phyloP scores from a whole-genome alignment of 2,329 filamentous ascomycete genomes.

The Calonectria naviculata region DNA sequence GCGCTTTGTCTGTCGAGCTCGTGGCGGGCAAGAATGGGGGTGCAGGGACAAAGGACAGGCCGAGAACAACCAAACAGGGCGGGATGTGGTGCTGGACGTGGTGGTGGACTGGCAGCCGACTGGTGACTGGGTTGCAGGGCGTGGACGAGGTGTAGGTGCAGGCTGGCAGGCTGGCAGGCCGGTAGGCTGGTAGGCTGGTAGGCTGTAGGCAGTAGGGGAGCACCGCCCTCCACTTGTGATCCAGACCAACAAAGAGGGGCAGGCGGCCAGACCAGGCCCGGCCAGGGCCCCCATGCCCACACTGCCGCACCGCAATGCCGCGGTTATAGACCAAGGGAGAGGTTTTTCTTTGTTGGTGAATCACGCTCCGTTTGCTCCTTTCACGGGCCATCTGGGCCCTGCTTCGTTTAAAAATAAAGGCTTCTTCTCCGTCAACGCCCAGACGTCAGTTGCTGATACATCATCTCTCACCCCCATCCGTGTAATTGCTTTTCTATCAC shows the following conservation, averaged over 20 bases:
- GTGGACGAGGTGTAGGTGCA: background rate
- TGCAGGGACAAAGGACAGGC: background rate
- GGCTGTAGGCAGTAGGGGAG: background rate
- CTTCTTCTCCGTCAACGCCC: background rate
- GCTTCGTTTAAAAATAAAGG: background rate
- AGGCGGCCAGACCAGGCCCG: slow-evolving; percentile 22
- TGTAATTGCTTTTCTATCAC: slow-evolving; percentile 5
- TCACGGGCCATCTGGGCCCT: background rate
- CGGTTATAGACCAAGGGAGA: slow-evolving; percentile 12
- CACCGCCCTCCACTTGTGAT: slow-evolving; percentile 21
- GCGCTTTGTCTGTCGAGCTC: background rate
- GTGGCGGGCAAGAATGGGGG: background rate
- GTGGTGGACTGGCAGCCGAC: slow-evolving; percentile 2
- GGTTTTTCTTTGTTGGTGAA: background rate
- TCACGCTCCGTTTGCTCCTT: background rate
- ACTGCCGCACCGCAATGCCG: slow-evolving; percentile 13
- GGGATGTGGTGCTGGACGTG: background rate
- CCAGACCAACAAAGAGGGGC: slow-evolving; percentile 35
- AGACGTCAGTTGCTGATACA: background rate
- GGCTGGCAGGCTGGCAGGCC: background rate
- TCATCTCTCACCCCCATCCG: background rate
- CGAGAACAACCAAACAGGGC: slow-evolving; percentile 10
- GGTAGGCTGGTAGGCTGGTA: background rate
- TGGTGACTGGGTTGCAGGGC: slow-evolving; percentile 3
- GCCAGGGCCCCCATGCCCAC: slow-evolving; percentile 25